Percentiles rank a stretch among this genome's conserved stretches.
Evolutionary conservation across 2,329 filamentous ascomycete genomes (phyloP).

Genomic region (Fusarium nelsonii): DNA sequence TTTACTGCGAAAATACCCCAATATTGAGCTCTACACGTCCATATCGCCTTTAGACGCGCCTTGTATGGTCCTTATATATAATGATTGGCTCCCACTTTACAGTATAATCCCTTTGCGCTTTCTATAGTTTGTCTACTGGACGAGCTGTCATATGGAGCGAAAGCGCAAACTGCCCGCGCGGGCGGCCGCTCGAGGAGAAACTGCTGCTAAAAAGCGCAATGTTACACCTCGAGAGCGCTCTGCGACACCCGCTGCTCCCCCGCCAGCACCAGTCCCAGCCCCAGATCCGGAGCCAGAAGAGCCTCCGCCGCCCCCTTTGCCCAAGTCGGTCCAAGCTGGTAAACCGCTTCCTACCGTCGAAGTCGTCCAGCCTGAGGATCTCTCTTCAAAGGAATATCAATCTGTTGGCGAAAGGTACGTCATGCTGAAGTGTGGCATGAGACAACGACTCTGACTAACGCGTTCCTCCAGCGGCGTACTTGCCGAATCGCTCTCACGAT

Average conservation of each 20-base stretch:
- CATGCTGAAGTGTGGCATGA: neutral
- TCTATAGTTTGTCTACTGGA: slow-evolving; percentile 27
- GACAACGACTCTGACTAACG: slow-evolving; percentile 38
- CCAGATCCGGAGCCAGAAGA: slow-evolving; percentile 47
- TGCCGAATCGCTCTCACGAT: slow-evolving; percentile 78
- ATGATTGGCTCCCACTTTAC: slow-evolving; percentile 46
- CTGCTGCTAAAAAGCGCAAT: slow-evolving; percentile 70
- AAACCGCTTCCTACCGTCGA: slow-evolving; percentile 79
- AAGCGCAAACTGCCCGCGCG: slow-evolving; percentile 75
- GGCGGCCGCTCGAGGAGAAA: slow-evolving; percentile 70
- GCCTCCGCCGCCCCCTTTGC: slow-evolving; percentile 62
- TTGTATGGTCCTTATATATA: slow-evolving; percentile 51
- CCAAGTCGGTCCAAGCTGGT: slow-evolving; percentile 72
- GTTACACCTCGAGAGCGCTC: slow-evolving; percentile 67
- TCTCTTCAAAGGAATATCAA: slow-evolving; percentile 77
- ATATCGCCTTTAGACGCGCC: slow-evolving; percentile 40
- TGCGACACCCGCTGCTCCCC: slow-evolving; percentile 59
- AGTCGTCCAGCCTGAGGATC: slow-evolving; percentile 72
- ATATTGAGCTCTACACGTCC: slow-evolving; percentile 25
- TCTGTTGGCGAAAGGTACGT: slow-evolving; percentile 76
- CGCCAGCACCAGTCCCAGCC: slow-evolving; percentile 47
- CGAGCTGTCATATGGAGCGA: slow-evolving; percentile 65
- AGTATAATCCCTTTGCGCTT: slow-evolving; percentile 39
- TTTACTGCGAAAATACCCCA: neutral
- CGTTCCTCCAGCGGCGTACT: slow-evolving; percentile 73